Percentiles rank a stretch among this genome's conserved stretches.
Evolutionary conservation across 305 asterid species (phyloP).

Genomic region (Fraxinus sp.): DNA sequence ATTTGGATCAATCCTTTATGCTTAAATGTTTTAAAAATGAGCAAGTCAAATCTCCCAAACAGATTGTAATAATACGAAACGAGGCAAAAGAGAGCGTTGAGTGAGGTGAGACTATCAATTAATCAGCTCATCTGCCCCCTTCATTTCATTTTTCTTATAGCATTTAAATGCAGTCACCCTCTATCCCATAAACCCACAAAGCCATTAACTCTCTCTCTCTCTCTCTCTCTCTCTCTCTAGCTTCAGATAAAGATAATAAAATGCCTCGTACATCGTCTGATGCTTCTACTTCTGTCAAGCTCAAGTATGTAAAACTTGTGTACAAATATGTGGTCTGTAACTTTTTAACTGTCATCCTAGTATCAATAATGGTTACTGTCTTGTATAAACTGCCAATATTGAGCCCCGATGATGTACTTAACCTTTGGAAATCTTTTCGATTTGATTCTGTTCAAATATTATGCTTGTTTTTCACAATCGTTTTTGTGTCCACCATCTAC

Average conservation of each 20-base stretch:
- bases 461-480: background rate
- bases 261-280: conserved; percentile 7
- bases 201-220: no score
- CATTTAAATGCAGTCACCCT: background rate
- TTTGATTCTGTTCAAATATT: background rate
- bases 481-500: conserved; percentile 11
- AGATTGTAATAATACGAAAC: background rate
- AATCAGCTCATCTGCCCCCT: conserved; percentile 14
- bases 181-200: background rate
- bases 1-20: background rate
- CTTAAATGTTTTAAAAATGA: background rate
- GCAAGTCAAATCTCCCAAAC: background rate
- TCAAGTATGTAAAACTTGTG: conserved; percentile 17
- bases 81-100: conserved; percentile 13
- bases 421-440: background rate
- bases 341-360: conserved; percentile 8
- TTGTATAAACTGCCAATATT: background rate
- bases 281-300: background rate
- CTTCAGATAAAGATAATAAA: background rate
- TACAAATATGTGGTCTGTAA: conserved; percentile 5
- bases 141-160: background rate
- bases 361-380: conserved; percentile 1
- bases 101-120: conserved; percentile 15
- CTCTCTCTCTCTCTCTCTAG: background rate
- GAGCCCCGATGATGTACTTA: background rate